These are phyloP conservation scores for Saccharomyces hybrid DNA, from an alignment of 1,139 yeast genomes.

Conservation along the genomic window DNA sequence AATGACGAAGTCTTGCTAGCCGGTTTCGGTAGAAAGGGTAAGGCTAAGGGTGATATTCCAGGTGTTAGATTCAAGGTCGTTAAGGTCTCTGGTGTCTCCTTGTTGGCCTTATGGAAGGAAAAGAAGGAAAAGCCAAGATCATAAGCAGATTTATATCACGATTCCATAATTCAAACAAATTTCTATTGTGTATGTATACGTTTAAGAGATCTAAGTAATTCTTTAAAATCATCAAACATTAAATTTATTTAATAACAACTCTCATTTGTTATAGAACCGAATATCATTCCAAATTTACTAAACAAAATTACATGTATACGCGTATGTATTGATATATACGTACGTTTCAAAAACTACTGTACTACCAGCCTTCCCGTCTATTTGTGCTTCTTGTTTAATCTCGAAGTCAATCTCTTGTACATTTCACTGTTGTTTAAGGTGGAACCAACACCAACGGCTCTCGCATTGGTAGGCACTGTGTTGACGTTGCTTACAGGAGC, in stretches of 20 bases:
- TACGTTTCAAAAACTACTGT: too few relatives aligned
- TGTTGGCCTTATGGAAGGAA: too few relatives aligned
- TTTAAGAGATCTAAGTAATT: not conserved
- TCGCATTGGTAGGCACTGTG: constrained; percentile 29
- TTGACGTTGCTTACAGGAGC: constrained; percentile 70
- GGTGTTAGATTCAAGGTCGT: too few relatives aligned
- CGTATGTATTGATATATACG: too few relatives aligned
- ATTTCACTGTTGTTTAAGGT: constrained; percentile 58
- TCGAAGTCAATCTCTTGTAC: constrained; percentile 52
- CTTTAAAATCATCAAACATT: not conserved
- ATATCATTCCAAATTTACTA: too few relatives aligned
- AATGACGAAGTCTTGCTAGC: too few relatives aligned
- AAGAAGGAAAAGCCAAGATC: constrained; percentile 78
- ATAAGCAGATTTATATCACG: constrained; percentile 36
- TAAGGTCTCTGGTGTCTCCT: too few relatives aligned
- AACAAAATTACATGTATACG: too few relatives aligned
- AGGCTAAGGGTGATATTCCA: too few relatives aligned
- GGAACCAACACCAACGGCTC: constrained; percentile 44
- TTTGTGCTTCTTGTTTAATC: constrained; percentile 28
- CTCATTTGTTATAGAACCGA: too few relatives aligned
- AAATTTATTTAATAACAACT: not conserved
- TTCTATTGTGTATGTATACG: not conserved
- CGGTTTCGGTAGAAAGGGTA: too few relatives aligned
- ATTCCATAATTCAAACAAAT: not conserved
- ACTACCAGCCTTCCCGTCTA: not conserved